These are phyloP conservation scores for Ceratocystis destructans DNA, from an alignment of 2,329 filamentous ascomycete genomes.

Conservation along the genomic window DNA sequence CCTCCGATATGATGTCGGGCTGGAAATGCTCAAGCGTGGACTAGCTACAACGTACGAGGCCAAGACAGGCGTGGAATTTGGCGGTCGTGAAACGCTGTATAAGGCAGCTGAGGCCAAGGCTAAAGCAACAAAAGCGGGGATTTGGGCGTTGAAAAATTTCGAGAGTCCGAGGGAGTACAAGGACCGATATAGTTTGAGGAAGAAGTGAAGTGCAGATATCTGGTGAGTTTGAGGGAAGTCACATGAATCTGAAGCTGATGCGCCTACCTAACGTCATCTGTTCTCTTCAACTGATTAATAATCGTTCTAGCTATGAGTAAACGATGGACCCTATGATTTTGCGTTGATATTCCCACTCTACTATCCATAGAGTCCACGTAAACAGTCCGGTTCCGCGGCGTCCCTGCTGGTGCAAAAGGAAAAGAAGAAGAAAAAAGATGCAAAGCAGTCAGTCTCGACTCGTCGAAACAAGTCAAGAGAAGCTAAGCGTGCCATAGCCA, in stretches of 20 bases:
- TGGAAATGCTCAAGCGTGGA: conserved; percentile 76
- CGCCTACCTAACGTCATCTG: neutral
- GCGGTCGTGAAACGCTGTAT: conserved; percentile 52
- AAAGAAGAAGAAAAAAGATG: neutral
- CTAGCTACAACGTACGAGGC: conserved; percentile 89
- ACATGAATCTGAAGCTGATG: neutral
- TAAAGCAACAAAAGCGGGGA: conserved; percentile 49
- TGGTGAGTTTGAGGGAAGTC: neutral
- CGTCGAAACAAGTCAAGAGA: neutral
- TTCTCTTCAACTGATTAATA: neutral
- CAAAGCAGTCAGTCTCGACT: neutral
- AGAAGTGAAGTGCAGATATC: neutral
- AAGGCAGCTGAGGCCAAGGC: conserved; percentile 52
- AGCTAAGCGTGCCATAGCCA: conserved; percentile 15
- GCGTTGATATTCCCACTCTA: neutral
- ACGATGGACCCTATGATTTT: neutral
- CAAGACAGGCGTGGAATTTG: conserved; percentile 80
- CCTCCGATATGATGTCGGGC: conserved; percentile 64
- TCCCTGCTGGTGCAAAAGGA: neutral
- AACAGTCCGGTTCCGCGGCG: no score
- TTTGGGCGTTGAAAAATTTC: conserved; percentile 61
- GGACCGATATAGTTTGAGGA: conserved; percentile 26
- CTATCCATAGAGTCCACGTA: neutral
- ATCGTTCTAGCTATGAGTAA: neutral
- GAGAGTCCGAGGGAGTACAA: conserved; percentile 89